Base-by-base conservation (phyloP, 768 basidiomycete species). In the Panaeolus papilionaceus region DNA sequence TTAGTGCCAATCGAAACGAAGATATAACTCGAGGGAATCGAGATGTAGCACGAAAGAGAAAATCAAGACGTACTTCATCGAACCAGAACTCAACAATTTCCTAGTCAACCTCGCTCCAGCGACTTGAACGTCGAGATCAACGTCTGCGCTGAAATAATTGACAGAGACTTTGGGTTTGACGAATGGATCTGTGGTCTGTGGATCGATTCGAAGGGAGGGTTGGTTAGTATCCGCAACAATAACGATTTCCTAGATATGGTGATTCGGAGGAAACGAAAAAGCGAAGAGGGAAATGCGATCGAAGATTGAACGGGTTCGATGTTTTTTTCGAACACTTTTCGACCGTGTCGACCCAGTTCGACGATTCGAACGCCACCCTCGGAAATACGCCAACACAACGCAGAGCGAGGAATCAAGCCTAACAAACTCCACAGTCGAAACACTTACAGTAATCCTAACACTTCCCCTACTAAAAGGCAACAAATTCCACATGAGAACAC, bases 381-480 rank as follows among this genome's bases (percentile, higher is more conserved):
- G n/a, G n/a, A n/a, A n/a, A n/a, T n/a, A n/a, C n/a, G n/a, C n/a
- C n/a, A n/a, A n/a, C n/a, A n/a, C 39, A 40, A 40, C 10, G 39
- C 39, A 40, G 2, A 40, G 10, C 14, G 39, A 44, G 28, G 28
- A 33, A 4, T 44, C 12, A 5, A 44, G 16, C 12, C 42, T 5
- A 2, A 16, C 1, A 44, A 44, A 44, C 16, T 14, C n/a, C n/a
- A n/a, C 3, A 40, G 7, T 44, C 28, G 33, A 33, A 16, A 44
- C 11, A 67, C 66, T 49, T 47, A 86, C 85, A 7, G 75, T 81
- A 70, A 87, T 83, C 62, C 76, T 77, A 37, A 87, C 83, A n/a
- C 71, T 80, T 7, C 87, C 87, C 28, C 86, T 76, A 73, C 83
- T 83, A 76, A 87, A 88, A 1, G 86, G 86, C 4, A 88, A 79